Evolutionary conservation across 2,329 filamentous ascomycete genomes (phyloP), one percentile per base, ranked within the genome.

Genomic region (Fusarium haematococcum): DNA sequence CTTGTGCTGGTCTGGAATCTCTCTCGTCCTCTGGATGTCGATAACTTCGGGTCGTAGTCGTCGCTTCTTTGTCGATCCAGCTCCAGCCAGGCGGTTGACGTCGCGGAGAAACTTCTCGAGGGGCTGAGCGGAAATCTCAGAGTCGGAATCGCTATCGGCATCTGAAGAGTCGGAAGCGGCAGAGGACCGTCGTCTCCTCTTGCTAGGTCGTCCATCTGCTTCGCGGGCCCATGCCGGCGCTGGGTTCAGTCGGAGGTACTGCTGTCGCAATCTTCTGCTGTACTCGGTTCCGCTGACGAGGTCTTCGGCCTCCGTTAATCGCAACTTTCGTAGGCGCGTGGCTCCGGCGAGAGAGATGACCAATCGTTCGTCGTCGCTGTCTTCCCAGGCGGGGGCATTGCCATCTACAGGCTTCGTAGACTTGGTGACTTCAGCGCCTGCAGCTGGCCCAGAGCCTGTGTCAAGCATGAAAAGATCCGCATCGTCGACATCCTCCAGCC

Each of bases 291-390:
- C 97, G 76, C 86, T 94, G 73, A 99, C 90, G 13, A 97, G 81
- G 81, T 99, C 97, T 79, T 99, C 97, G 1, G 89, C 90, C 79
- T 96, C 95, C 3, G 91, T 92, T 60, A 91, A 87, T 70, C 97
- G 90, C 71, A 99, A 86, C 83, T 98, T 98, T 75, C 95, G 91
- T 80, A 98, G 83, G 74, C 94, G 90, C 57, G 91, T 90, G 52
- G 92, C 91, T 30, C 91, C 89, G 5, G 94, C 93, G 43, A 99
- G 88, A 16, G 96, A 98, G 58, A 99, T 89, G 8, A 91, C 90
- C 71, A 98, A 86, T 63, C 94, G 90, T 80, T 98, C 97, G 80
- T 99, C 97, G 78, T 99, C 97, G 82, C 95, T 98, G 81, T 99
- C 97, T 76, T 95, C 91, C 97, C 97, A 99, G 1, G 91, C 94